These are phyloP conservation scores for Astraeus odoratus DNA, from an alignment of 768 basidiomycete genomes.

Conservation along the genomic window DNA sequence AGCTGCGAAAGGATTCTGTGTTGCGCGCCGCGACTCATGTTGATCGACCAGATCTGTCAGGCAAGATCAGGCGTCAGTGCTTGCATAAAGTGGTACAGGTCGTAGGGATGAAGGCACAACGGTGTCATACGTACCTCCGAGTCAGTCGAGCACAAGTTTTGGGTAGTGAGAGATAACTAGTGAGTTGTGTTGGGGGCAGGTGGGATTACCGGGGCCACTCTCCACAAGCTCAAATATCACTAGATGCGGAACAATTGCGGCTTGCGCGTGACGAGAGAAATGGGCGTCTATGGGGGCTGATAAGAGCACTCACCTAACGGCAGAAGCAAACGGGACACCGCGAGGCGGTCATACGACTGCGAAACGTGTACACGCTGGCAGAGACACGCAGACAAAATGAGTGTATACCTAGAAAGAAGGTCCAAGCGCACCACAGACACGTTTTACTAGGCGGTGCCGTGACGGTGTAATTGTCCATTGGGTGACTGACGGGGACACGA, in stretches of 20 bases:
- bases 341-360: conserved; percentile 1
- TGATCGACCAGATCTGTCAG: conserved; percentile 3
- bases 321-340: neutral
- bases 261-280: neutral
- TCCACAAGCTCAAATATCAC: neutral
- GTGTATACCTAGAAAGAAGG: too few species aligned
- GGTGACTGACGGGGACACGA: too few species aligned
- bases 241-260: conserved; percentile 3
- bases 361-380: too few species aligned
- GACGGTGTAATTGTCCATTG: neutral
- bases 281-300: conserved; percentile 4
- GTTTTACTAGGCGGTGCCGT: too few species aligned
- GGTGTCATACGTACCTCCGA: too few species aligned
- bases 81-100: too few species aligned
- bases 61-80: neutral
- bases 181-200: neutral
- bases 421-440: too few species aligned
- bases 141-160: neutral
- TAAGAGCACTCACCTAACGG: neutral
- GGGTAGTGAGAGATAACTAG: neutral
- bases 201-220: neutral
- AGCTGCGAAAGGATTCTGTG: conserved; percentile 25
- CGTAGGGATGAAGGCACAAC: too few species aligned
- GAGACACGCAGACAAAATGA: too few species aligned
- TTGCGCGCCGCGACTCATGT: conserved; percentile 3